Evolutionary conservation across 2,329 filamentous ascomycete species (phyloP).

Genomic region (Helicocarpus griseus): DNA sequence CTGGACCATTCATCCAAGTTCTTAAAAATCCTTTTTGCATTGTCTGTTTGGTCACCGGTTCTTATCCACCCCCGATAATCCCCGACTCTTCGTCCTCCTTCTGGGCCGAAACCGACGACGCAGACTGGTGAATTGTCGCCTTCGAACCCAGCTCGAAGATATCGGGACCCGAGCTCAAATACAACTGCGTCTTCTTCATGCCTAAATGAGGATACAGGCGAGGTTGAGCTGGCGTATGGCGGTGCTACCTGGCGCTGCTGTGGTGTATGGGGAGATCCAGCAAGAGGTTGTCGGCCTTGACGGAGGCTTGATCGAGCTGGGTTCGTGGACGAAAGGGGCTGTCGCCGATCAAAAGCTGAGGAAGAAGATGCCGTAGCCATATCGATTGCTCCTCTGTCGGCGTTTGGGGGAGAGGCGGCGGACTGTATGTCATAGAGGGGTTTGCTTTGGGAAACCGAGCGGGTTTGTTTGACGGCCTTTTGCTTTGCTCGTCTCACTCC

Average conservation of each 20-base stretch:
- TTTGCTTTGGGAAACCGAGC: not conserved
- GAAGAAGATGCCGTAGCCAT: conserved; percentile 17
- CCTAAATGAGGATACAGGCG: conserved; percentile 48
- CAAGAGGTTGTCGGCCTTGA: conserved; percentile 22
- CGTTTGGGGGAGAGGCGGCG: not conserved
- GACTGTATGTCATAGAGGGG: not conserved
- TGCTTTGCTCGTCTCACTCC: not conserved
- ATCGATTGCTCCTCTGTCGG: not conserved
- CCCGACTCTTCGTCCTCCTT: conserved; percentile 65
- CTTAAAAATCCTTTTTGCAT: conserved; percentile 14
- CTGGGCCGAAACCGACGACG: conserved; percentile 61
- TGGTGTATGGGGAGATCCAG: conserved; percentile 51
- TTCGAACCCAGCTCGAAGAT: conserved; percentile 73
- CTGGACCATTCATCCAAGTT: conserved; percentile 35
- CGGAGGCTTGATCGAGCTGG: conserved; percentile 10
- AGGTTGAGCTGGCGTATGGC: conserved; percentile 44
- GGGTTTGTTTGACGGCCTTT: no score
- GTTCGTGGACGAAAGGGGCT: conserved; percentile 14
- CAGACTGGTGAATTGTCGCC: conserved; percentile 70
- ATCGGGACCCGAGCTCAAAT: conserved; percentile 71
- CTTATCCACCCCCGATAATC: conserved; percentile 67
- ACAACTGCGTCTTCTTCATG: conserved; percentile 78
- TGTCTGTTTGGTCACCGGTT: conserved; percentile 38
- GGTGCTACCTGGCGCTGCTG: conserved; percentile 41
- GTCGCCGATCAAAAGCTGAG: conserved; percentile 18